A percentile compares a stretch with the other conserved stretches of the same genome.
Conservation (phyloP, 2,329 filamentous ascomycete species). For the Pseudogymnoascus sp. region DNA sequence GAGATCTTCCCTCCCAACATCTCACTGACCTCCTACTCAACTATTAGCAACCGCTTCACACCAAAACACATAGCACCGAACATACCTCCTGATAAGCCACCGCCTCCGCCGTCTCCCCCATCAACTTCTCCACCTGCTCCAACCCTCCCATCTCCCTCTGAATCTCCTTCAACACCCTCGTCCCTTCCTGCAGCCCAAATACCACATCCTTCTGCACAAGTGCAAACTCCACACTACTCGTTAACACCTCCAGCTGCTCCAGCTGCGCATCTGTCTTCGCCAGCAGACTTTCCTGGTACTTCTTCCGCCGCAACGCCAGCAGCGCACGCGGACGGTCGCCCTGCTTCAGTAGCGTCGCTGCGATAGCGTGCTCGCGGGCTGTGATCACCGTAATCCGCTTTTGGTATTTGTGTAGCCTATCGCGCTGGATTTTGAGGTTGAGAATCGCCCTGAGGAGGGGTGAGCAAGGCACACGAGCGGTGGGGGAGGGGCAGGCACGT, state of each 20-base stretch:
- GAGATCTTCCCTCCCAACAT: conserved; percentile 83
- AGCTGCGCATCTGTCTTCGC: conserved; percentile 86
- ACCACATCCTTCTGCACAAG: conserved; percentile 94
- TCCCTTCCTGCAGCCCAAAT: conserved; percentile 87
- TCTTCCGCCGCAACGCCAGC: conserved; percentile 84
- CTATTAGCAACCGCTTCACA: background rate
- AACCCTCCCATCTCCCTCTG: conserved; percentile 93
- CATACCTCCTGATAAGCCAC: conserved; percentile 80
- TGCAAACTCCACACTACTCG: conserved; percentile 86
- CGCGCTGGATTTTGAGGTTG: conserved; percentile 94
- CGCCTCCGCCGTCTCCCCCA: conserved; percentile 86
- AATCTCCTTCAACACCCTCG: conserved; percentile 79
- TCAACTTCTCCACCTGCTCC: conserved; percentile 87
- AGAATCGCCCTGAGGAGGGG: conserved; percentile 67
- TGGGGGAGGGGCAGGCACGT: conserved; percentile 25
- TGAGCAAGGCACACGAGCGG: conserved; percentile 13
- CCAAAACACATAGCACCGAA: conserved; percentile 10
- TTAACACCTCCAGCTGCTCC: conserved; percentile 85
- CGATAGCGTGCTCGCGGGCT: conserved; percentile 77
- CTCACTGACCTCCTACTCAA: conserved; percentile 72
- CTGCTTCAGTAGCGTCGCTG: conserved; percentile 68
- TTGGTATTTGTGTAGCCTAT: conserved; percentile 95
- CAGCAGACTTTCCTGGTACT: conserved; percentile 88
- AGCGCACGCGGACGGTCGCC: conserved; percentile 76
- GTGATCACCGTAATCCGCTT: conserved; percentile 81